A percentile compares a stretch with the other conserved stretches of the same genome.
Evolutionary conservation across 1,284 basidiomycete genomes (phyloP).

Genomic region (Sanghuangporus baumii): DNA sequence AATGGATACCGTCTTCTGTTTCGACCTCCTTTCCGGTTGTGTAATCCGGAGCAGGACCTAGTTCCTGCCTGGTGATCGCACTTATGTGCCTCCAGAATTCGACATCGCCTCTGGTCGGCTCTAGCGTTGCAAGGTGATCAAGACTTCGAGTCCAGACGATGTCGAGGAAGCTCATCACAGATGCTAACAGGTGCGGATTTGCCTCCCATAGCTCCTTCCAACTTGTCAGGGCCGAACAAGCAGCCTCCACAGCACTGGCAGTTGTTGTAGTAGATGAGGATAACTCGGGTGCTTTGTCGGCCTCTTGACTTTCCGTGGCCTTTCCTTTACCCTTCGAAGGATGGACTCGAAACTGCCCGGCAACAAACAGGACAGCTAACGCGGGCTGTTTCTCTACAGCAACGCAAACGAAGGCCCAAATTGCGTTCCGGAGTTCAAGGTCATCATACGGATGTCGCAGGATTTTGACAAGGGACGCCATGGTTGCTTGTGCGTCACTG

Average conservation of each 20-base stretch:
- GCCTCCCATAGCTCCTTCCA: conserved; percentile 73
- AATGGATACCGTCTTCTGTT: conserved; percentile 49
- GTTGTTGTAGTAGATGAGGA: conserved; percentile 26
- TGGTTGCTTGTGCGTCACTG: conserved; percentile 62
- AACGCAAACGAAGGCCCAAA: conserved; percentile 81
- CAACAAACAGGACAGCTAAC: conserved; percentile 76
- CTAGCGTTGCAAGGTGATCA: conserved; percentile 64
- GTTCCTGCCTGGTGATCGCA: conserved; percentile 54
- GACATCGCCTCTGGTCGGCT: conserved; percentile 46
- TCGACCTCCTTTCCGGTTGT: conserved; percentile 40
- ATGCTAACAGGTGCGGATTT: conserved; percentile 73
- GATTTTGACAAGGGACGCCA: conserved; percentile 56
- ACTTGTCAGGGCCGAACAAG: conserved; percentile 55
- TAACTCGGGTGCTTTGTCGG: conserved; percentile 23
- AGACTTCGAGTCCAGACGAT: conserved; percentile 80
- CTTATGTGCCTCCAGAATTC: conserved; percentile 64
- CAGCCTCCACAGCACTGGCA: conserved; percentile 56
- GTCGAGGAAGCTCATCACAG: conserved; percentile 74
- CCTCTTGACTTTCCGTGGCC: conserved; percentile 25
- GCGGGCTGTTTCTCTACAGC: conserved; percentile 87
- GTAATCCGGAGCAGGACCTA: conserved; percentile 64
- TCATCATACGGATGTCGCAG: conserved; percentile 70
- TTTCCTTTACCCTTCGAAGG: conserved; percentile 34
- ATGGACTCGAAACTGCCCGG: conserved; percentile 59
- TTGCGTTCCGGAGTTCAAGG: conserved; percentile 57